Conservation (phyloP, 164 flowering plant species). For the Chloranthus sessilifolius region DNA sequence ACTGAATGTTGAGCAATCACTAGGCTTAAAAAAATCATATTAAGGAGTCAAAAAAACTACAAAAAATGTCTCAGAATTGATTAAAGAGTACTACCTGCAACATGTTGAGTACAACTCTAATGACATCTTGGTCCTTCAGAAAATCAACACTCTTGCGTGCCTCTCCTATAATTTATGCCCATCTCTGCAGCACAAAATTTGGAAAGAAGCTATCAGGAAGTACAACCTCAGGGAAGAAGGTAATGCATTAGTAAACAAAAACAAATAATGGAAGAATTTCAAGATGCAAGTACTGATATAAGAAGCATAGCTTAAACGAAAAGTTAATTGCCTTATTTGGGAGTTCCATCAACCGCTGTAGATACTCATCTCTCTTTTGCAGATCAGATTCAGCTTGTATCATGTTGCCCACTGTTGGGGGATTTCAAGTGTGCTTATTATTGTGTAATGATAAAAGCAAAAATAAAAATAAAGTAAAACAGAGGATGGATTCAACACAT, state of each 20-base stretch:
- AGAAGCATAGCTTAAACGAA: not conserved
- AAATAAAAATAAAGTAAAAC: too few species aligned
- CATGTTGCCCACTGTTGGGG: slow-evolving; percentile 95
- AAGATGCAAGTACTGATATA: not conserved
- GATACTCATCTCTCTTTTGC: slow-evolving; percentile 85
- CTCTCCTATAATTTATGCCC: slow-evolving; percentile 94
- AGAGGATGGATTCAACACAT: too few species aligned
- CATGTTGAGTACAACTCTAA: slow-evolving; percentile 83
- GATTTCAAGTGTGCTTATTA: too few species aligned
- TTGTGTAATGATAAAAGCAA: too few species aligned
- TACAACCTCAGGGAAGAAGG: too few species aligned
- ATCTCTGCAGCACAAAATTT: slow-evolving; percentile 54
- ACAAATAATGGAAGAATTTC: too few species aligned
- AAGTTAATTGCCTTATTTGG: slow-evolving; percentile 68
- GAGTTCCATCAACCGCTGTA: slow-evolving; percentile 88
- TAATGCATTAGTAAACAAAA: too few species aligned
- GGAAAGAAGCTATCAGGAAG: too few species aligned
- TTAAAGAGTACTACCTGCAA: slow-evolving; percentile 96
- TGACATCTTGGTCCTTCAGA: slow-evolving; percentile 85
- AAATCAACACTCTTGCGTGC: slow-evolving; percentile 88
- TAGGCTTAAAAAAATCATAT: too few species aligned
- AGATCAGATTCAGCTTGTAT: slow-evolving; percentile 97
- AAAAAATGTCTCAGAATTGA: not conserved
- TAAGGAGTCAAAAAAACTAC: not conserved
- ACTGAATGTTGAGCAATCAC: too few species aligned